Percentiles rank a stretch among this genome's conserved stretches.
These are phyloP conservation scores for Betula pendula DNA, from an alignment of 306 rosid genomes.

Conservation along the genomic window DNA sequence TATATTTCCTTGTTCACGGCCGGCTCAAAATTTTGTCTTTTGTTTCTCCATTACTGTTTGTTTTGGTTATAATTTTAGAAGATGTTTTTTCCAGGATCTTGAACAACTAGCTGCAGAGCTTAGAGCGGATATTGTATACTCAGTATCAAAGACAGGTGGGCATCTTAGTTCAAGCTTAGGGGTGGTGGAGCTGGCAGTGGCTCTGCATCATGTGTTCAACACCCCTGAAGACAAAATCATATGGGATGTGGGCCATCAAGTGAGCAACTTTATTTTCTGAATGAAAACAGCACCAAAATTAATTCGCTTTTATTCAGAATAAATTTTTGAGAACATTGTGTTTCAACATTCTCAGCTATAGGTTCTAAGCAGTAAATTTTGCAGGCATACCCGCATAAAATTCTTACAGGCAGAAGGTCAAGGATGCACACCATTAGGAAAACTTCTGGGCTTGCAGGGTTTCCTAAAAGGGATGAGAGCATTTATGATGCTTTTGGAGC, in stretches of 20 bases:
- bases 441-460: conserved; percentile 90
- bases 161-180: conserved; percentile 97
- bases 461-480: conserved; percentile 94
- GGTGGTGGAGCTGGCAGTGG: conserved; percentile 82
- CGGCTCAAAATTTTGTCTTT: neutral
- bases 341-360: conserved; percentile 4
- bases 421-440: conserved; percentile 85
- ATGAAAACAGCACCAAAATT: neutral
- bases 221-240: conserved; percentile 84
- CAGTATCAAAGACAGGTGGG: conserved; percentile 72
- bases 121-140: conserved; percentile 71
- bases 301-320: neutral
- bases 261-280: conserved; percentile 16
- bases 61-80: neutral
- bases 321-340: neutral
- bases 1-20: conserved; percentile 14
- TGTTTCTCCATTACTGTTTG: neutral
- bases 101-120: conserved; percentile 83
- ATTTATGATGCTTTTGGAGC: conserved; percentile 86
- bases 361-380: conserved; percentile 38
- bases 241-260: conserved; percentile 99
- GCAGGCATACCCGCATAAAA: conserved; percentile 94
- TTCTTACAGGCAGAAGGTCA: conserved; percentile 91
- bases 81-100: conserved; percentile 54
- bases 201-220: conserved; percentile 83